phyloP scores from a whole-genome alignment of 345 rosid species.

The Eucalyptus polybractea region DNA sequence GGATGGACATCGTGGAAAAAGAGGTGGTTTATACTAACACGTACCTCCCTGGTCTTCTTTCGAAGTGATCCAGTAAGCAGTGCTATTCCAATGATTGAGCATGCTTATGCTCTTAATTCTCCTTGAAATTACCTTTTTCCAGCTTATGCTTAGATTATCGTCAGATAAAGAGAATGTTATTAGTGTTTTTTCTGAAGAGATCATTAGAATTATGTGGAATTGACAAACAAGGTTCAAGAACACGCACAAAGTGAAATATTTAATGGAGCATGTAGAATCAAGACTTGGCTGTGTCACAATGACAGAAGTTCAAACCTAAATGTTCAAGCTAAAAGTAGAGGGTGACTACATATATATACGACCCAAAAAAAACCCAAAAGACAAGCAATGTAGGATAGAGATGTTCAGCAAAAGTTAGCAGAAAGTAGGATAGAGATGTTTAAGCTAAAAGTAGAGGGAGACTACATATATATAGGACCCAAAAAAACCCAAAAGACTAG shows the following conservation, averaged over 20 bases:
- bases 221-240: not conserved
- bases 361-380: not conserved
- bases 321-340: not conserved
- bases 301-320: not conserved
- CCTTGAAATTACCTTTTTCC: not conserved
- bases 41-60: conserved; percentile 66
- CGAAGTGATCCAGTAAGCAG: conserved; percentile 66
- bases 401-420: not conserved
- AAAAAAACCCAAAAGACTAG: not conserved
- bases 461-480: not conserved
- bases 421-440: too few species aligned
- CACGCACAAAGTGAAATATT: not conserved
- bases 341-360: not conserved
- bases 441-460: not conserved
- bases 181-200: not conserved
- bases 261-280: not conserved
- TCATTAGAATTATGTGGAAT: not conserved
- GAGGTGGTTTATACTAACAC: conserved; percentile 63
- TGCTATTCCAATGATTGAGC: not conserved
- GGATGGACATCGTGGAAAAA: conserved; percentile 89
- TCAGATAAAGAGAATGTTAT: not conserved
- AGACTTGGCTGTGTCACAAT: not conserved
- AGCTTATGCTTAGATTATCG: not conserved
- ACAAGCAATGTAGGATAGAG: not conserved
- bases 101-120: not conserved